These are phyloP conservation scores for Nicotiana obtusifolia DNA, from an alignment of 257 asterid genomes.

Conservation along the genomic window DNA sequence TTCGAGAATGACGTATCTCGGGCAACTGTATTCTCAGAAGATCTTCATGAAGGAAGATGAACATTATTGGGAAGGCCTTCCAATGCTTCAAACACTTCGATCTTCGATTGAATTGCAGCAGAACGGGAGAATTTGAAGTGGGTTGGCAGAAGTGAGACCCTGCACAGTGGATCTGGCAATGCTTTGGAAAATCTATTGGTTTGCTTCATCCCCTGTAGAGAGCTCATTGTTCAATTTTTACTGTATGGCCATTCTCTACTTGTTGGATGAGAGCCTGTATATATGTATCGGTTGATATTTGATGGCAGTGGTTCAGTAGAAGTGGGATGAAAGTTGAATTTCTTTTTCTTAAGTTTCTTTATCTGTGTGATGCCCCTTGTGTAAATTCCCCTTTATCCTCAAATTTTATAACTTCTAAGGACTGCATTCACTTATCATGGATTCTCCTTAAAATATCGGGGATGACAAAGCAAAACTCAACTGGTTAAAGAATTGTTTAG, in stretches of 20 bases:
- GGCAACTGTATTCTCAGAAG: conserved; percentile 77
- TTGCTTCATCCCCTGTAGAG: conserved; percentile 36
- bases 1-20: conserved; percentile 60
- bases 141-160: neutral
- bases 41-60: conserved; percentile 93
- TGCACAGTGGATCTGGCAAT: neutral
- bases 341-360: neutral
- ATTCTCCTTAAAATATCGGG: neutral
- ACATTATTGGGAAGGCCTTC: neutral
- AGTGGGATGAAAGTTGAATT: neutral
- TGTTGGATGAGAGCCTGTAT: conserved; percentile 46
- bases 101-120: conserved; percentile 8
- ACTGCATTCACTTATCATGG: neutral
- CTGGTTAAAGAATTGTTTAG: neutral
- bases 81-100: conserved; percentile 2
- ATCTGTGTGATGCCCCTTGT: neutral
- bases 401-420: neutral
- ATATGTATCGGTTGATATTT: conserved; percentile 22
- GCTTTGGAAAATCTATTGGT: conserved; percentile 9
- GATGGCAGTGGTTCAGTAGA: conserved; percentile 4
- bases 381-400: neutral
- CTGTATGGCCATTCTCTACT: conserved; percentile 35
- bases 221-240: conserved; percentile 33
- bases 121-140: neutral
- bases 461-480: neutral